These are phyloP conservation scores for Jasminum sambac DNA, from an alignment of 257 asterid species.

Conservation along the genomic window DNA sequence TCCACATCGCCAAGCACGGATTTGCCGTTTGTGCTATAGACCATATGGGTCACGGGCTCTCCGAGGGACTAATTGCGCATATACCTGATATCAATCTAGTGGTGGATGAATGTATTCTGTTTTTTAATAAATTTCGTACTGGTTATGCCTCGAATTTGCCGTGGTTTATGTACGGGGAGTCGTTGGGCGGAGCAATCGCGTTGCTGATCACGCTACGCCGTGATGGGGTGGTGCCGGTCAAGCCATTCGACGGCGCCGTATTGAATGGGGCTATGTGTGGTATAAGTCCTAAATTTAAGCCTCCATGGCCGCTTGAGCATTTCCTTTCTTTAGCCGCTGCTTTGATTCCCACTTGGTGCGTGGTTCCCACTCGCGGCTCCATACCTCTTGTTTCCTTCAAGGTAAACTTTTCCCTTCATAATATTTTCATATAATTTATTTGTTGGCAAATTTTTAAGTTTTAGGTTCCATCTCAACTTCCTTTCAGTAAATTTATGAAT, in stretches of 20 bases:
- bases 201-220: conserved; percentile 72
- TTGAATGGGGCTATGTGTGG: conserved; percentile 97
- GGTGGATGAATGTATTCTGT: conserved; percentile 70
- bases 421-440: neutral
- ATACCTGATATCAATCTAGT: conserved; percentile 72
- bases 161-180: conserved; percentile 76
- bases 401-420: conserved; percentile 37
- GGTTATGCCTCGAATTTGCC: conserved; percentile 48
- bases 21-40: conserved; percentile 97
- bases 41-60: conserved; percentile 94
- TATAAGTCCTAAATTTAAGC: conserved; percentile 85
- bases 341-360: conserved; percentile 72
- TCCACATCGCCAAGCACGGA: conserved; percentile 63
- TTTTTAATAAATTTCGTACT: conserved; percentile 58
- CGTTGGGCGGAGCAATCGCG: conserved; percentile 91
- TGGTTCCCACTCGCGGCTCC: conserved; percentile 91
- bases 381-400: conserved; percentile 73
- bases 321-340: conserved; percentile 76
- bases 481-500: no score
- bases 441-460: neutral
- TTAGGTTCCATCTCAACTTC: neutral
- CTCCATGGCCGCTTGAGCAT: conserved; percentile 98
- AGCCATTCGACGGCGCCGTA: conserved; percentile 70
- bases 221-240: conserved; percentile 49
- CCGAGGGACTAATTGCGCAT: conserved; percentile 79